These are phyloP conservation scores for Lentithecium fluviatile DNA, from an alignment of 495 filamentous ascomycete genomes.

Conservation along the genomic window DNA sequence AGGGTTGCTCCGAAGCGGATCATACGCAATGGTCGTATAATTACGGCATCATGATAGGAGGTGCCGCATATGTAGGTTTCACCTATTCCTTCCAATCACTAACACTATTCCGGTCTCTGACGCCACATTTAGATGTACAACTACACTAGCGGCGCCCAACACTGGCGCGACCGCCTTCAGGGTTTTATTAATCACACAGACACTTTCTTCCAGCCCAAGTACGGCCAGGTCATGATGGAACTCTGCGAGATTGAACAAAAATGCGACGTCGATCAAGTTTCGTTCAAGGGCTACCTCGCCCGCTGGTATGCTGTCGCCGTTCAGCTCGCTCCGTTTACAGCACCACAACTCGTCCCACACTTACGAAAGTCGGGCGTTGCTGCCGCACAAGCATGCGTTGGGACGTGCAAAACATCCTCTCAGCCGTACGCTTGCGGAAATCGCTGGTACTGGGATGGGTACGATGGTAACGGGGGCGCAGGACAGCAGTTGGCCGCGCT, in stretches of 20 bases:
- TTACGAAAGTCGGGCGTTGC: conserved; percentile 56
- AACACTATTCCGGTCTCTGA: conserved; percentile 2
- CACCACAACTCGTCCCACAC: conserved; percentile 51
- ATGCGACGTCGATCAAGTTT: conserved; percentile 25
- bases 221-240: conserved; percentile 12
- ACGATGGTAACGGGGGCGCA: conserved; percentile 42
- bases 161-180: conserved; percentile 7
- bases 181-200: conserved; percentile 50
- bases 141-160: conserved; percentile 48
- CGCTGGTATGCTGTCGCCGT: conserved; percentile 23
- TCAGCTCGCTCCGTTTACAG: conserved; percentile 20
- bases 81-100: conserved; percentile 5
- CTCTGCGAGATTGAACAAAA: conserved; percentile 13
- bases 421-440: conserved; percentile 58
- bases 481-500: conserved; percentile 73
- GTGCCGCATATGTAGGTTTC: conserved; percentile 65
- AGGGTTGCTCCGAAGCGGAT: no score
- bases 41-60: conserved; percentile 64
- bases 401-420: conserved; percentile 59
- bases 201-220: neutral
- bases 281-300: conserved; percentile 23
- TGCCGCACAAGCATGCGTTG: conserved; percentile 46
- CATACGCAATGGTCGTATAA: conserved; percentile 53
- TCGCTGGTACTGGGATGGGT: conserved; percentile 58
- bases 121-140: conserved; percentile 25